These are phyloP conservation scores for Aureobasidium sp. DNA, from an alignment of 2,329 filamentous ascomycete genomes.

Conservation along the genomic window DNA sequence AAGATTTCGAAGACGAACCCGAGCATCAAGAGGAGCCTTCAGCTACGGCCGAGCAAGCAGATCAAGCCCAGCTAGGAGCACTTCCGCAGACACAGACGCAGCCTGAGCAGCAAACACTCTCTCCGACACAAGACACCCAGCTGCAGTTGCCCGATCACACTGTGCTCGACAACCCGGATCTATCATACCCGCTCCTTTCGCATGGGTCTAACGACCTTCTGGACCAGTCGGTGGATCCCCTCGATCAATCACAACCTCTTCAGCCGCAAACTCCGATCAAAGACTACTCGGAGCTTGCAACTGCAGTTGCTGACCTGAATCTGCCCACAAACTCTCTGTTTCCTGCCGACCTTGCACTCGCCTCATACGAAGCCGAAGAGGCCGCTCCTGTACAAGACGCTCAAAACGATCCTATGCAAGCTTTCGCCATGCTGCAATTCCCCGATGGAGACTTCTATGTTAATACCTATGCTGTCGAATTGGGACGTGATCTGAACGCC, in stretches of 20 bases:
- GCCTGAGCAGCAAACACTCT: constrained; percentile 5
- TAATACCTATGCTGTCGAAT: constrained; percentile 63
- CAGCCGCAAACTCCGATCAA: not conserved
- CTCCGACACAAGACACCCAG: not conserved
- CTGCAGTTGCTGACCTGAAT: constrained; percentile 4
- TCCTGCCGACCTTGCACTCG: constrained; percentile 13
- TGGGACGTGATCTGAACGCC: constrained; percentile 61
- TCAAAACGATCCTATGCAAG: constrained; percentile 35
- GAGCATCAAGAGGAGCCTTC: not conserved
- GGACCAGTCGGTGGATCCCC: not conserved
- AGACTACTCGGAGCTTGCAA: constrained; percentile 9
- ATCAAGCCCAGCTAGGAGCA: not conserved
- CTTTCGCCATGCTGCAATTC: constrained; percentile 61
- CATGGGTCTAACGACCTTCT: not conserved
- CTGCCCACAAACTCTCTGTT: constrained; percentile 1
- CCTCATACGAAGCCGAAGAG: constrained; percentile 15
- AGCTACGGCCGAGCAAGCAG: not conserved
- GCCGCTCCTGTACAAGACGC: constrained; percentile 11
- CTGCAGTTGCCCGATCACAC: not conserved
- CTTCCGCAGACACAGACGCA: constrained; percentile 8
- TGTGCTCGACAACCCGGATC: not conserved
- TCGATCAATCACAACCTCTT: not conserved
- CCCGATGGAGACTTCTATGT: constrained; percentile 70
- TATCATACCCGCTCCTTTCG: not conserved
- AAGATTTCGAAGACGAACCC: constrained; percentile 1